Conservation (phyloP, 306 rosid genomes). For the Dalbergia oliveri region DNA sequence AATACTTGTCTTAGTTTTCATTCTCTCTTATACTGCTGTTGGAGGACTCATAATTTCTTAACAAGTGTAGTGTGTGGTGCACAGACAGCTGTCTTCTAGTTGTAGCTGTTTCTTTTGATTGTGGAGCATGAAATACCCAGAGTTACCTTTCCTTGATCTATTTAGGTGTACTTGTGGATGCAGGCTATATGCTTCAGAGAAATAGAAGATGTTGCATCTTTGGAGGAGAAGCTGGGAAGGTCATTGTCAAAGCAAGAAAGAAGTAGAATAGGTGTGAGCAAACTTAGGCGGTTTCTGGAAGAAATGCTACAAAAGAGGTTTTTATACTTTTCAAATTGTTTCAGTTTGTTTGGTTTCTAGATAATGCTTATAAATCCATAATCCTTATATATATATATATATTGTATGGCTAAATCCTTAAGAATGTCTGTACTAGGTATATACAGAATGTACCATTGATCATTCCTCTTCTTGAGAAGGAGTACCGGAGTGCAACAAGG, state of each 20-base stretch:
- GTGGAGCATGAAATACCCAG: slow-evolving; percentile 6
- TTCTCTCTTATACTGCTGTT: neutral
- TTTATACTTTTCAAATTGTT: neutral
- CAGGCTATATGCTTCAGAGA: slow-evolving; percentile 87
- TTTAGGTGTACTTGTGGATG: slow-evolving; percentile 43
- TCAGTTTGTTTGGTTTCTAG: slow-evolving; percentile 2
- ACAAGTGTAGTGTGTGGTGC: neutral
- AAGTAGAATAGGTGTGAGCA: slow-evolving; percentile 94
- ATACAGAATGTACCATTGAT: slow-evolving; percentile 87
- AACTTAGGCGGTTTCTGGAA: slow-evolving; percentile 83
- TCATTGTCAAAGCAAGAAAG: slow-evolving; percentile 81
- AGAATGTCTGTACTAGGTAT: slow-evolving; percentile 71
- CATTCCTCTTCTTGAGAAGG: slow-evolving; percentile 98
- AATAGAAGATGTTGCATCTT: slow-evolving; percentile 78
- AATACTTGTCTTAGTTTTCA: neutral
- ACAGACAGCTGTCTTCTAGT: neutral
- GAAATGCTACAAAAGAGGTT: slow-evolving; percentile 91
- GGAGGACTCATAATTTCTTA: slow-evolving; percentile 10
- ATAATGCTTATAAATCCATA: slow-evolving; percentile 20
- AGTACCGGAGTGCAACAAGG: slow-evolving; percentile 77
- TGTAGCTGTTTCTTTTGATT: slow-evolving; percentile 1
- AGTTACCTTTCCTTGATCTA: slow-evolving; percentile 40
- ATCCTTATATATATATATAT: neutral
- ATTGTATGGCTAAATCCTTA: slow-evolving; percentile 43
- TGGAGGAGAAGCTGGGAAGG: slow-evolving; percentile 88